These are phyloP conservation scores for Symbiodinium natans DNA, from an alignment of 73 alveolate genomes.

Conservation along the genomic window DNA sequence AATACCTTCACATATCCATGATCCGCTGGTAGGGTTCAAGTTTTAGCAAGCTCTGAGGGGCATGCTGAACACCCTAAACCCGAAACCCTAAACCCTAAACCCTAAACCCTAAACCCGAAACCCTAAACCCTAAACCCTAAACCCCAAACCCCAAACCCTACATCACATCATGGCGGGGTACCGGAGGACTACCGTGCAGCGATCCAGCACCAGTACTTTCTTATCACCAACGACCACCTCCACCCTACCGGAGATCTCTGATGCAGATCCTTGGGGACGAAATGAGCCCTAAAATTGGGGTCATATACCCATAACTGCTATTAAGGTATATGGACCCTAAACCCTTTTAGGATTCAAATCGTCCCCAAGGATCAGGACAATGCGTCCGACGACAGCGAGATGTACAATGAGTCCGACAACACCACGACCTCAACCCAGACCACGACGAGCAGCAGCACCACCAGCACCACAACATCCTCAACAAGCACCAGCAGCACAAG, in stretches of 20 bases:
- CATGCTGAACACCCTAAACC: too few relatives aligned
- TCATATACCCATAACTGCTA: too few relatives aligned
- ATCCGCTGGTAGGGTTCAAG: too few relatives aligned
- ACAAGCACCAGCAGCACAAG: constrained; percentile 41
- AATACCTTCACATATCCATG: too few relatives aligned
- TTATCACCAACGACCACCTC: background rate
- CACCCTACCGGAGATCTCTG: background rate
- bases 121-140: too few relatives aligned
- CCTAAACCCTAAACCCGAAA: too few relatives aligned
- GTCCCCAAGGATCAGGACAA: background rate
- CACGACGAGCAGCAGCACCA: background rate
- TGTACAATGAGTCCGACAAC: background rate
- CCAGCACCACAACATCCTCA: constrained; percentile 8
- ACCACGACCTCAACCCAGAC: background rate
- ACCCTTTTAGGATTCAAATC: too few relatives aligned
- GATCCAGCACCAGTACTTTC: background rate
- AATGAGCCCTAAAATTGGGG: too few relatives aligned
- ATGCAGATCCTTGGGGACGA: too few relatives aligned
- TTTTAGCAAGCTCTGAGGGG: too few relatives aligned
- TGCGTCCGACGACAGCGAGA: background rate
- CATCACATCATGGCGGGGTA: background rate
- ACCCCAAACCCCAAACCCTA: background rate
- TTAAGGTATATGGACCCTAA: too few relatives aligned
- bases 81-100: too few relatives aligned
- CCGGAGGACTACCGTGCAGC: background rate